A percentile compares a stretch with the other conserved stretches of the same genome.
These are phyloP conservation scores for Aspergillus jensenii DNA, from an alignment of 2,329 filamentous ascomycete genomes.

Conservation along the genomic window DNA sequence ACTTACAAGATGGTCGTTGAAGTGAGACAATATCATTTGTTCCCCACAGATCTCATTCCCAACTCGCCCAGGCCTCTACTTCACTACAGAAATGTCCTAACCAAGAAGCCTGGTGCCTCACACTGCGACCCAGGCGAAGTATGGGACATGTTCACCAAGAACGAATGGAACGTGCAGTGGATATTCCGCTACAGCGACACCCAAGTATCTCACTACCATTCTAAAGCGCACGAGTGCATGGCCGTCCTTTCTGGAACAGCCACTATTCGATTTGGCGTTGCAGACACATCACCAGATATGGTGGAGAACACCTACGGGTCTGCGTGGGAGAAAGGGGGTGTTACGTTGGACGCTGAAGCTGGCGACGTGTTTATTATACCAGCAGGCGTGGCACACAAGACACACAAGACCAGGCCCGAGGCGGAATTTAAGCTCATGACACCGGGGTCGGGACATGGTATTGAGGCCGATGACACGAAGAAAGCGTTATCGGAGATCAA, in stretches of 20 bases:
- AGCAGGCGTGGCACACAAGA: conserved; percentile 58
- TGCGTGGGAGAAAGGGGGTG: conserved; percentile 47
- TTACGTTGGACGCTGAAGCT: conserved; percentile 49
- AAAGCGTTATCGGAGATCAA: conserved; percentile 35
- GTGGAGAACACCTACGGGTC: conserved; percentile 13
- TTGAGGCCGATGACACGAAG: conserved; percentile 31
- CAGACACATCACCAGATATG: conserved; percentile 36
- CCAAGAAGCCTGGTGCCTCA: too few species aligned
- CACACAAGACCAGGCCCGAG: conserved; percentile 35
- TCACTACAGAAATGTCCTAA: too few species aligned
- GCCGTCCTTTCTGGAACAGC: conserved; percentile 55
- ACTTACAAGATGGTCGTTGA: too few species aligned
- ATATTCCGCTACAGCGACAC: conserved; percentile 58
- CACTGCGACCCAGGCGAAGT: too few species aligned
- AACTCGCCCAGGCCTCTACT: too few species aligned
- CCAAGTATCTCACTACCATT: conserved; percentile 59
- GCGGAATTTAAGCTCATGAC: conserved; percentile 35
- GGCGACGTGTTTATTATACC: conserved; percentile 63
- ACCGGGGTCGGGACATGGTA: conserved; percentile 37
- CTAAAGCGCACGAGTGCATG: conserved; percentile 58
- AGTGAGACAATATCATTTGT: too few species aligned
- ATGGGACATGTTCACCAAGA: conserved; percentile 44
- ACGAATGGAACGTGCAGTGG: conserved; percentile 58
- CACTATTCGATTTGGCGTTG: conserved; percentile 56
- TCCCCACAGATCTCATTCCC: too few species aligned